These are phyloP conservation scores for Auricularia heimuer DNA, from an alignment of 768 basidiomycete genomes.

Conservation along the genomic window DNA sequence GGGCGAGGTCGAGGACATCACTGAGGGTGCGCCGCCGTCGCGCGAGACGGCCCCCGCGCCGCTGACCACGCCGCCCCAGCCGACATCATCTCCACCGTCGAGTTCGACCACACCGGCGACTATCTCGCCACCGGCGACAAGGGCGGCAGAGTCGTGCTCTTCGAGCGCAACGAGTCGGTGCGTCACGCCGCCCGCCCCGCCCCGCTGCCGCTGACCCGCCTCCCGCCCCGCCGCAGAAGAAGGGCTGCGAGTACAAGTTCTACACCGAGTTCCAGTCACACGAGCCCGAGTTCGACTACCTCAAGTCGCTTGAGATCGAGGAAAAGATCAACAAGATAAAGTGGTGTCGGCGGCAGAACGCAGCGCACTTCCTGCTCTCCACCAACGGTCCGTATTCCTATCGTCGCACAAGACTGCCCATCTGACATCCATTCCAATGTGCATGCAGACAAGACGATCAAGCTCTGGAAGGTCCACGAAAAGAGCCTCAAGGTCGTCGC, in stretches of 20 bases:
- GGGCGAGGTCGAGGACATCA: conserved; percentile 98
- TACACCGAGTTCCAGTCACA: conserved; percentile 99
- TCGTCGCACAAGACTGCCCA: neutral
- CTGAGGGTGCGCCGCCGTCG: conserved; percentile 62
- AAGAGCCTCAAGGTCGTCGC: conserved; percentile 92
- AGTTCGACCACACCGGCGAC: conserved; percentile 98
- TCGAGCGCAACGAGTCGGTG: conserved; percentile 96
- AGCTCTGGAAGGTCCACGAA: conserved; percentile 99
- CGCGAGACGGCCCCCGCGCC: conserved; percentile 6
- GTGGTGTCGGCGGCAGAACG: conserved; percentile 98
- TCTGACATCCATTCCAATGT: neutral
- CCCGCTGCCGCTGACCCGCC: neutral
- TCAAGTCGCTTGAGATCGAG: conserved; percentile 99
- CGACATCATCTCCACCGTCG: conserved; percentile 99
- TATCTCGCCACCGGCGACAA: conserved; percentile 99
- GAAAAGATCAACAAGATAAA: conserved; percentile 99
- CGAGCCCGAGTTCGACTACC: conserved; percentile 99
- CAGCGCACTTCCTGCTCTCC: conserved; percentile 92
- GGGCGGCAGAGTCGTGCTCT: conserved; percentile 95
- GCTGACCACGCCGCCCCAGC: conserved; percentile 39
- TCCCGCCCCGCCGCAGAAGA: conserved; percentile 60
- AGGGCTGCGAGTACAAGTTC: conserved; percentile 99
- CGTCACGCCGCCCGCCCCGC: conserved; percentile 18
- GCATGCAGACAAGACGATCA: conserved; percentile 91
- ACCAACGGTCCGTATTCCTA: conserved; percentile 69